These are phyloP conservation scores for Scalesia atractyloides DNA, from an alignment of 129 eudicot species.

Conservation along the genomic window DNA sequence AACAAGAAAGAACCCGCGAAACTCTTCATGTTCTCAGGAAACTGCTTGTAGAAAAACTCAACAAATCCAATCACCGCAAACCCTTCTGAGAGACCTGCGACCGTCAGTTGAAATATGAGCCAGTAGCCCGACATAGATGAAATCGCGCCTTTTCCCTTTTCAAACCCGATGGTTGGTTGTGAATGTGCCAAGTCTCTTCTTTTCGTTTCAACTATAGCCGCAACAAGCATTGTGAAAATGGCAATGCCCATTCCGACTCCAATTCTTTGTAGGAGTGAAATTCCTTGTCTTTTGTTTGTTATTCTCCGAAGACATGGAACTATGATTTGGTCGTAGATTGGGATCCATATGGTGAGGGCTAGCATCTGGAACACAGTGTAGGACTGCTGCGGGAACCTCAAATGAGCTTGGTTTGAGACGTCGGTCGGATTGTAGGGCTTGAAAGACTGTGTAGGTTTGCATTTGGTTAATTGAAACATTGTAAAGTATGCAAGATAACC, in stretches of 20 bases:
- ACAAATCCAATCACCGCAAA: conserved; percentile 41
- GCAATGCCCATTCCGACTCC: conserved; percentile 56
- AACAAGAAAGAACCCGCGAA: conserved; percentile 47
- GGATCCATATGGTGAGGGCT: conserved; percentile 60
- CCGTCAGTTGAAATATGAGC: conserved; percentile 39
- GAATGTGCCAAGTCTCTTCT: conserved; percentile 49
- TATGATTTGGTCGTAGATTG: conserved; percentile 53
- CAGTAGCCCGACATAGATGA: conserved; percentile 56
- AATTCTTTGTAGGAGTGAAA: conserved; percentile 62
- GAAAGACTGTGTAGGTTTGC: conserved; percentile 55
- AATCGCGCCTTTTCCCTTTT: conserved; percentile 45
- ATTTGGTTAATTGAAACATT: conserved; percentile 40
- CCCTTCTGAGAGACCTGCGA: conserved; percentile 64
- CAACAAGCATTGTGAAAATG: conserved; percentile 43
- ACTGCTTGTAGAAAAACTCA: conserved; percentile 57
- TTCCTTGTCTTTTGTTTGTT: conserved; percentile 60
- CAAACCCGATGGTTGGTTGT: conserved; percentile 44
- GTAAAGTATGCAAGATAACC: conserved; percentile 56
- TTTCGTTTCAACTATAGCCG: conserved; percentile 45
- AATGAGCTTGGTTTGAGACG: conserved; percentile 40
- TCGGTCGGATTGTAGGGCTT: conserved; percentile 62
- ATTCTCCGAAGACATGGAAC: conserved; percentile 51
- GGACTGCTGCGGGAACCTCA: conserved; percentile 62
- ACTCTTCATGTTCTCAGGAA: conserved; percentile 66
- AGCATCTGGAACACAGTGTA: conserved; percentile 60